phyloP scores from a whole-genome alignment of 768 basidiomycete genomes.

The Nidularia pulvinata region DNA sequence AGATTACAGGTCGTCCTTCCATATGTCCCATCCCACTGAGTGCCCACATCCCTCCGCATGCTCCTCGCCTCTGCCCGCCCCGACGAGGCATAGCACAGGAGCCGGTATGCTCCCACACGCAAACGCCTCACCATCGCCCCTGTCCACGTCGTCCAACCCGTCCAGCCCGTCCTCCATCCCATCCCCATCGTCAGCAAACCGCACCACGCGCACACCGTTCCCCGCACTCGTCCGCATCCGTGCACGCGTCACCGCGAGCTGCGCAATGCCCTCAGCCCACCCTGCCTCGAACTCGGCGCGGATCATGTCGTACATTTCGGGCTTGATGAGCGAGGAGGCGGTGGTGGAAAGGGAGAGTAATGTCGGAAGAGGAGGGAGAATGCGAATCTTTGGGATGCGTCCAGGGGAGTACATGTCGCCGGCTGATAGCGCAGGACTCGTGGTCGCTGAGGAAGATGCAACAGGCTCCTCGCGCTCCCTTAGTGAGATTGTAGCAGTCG shows the following conservation, averaged over 20 bases:
- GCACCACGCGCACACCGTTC: constrained; percentile 44
- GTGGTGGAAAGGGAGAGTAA: constrained; percentile 51
- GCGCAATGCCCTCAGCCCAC: constrained; percentile 60
- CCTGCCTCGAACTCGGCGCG: constrained; percentile 56
- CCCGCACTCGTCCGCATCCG: constrained; percentile 44
- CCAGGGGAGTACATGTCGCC: too few species aligned
- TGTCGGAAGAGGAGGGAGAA: constrained; percentile 54
- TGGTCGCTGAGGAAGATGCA: background rate
- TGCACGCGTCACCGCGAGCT: constrained; percentile 45
- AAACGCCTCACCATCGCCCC: constrained; percentile 24
- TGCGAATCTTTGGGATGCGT: constrained; percentile 38
- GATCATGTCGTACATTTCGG: constrained; percentile 35
- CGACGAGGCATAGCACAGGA: constrained; percentile 42
- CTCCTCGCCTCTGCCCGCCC: constrained; percentile 15
- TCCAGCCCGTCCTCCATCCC: constrained; percentile 24
- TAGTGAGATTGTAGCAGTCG: constrained; percentile 64
- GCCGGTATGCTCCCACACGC: constrained; percentile 5
- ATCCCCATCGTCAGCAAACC: constrained; percentile 23
- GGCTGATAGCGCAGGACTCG: background rate
- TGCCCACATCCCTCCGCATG: constrained; percentile 41
- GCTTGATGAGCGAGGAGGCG: constrained; percentile 19
- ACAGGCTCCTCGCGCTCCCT: constrained; percentile 20
- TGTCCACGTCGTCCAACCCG: constrained; percentile 31
- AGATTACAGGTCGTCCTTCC: constrained; percentile 22
- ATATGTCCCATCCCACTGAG: constrained; percentile 28